Percentiles rank a stretch among this genome's conserved stretches.
These are phyloP conservation scores for Aspergillus nomiae DNA, from an alignment of 2,329 filamentous ascomycete genomes.

Conservation along the genomic window DNA sequence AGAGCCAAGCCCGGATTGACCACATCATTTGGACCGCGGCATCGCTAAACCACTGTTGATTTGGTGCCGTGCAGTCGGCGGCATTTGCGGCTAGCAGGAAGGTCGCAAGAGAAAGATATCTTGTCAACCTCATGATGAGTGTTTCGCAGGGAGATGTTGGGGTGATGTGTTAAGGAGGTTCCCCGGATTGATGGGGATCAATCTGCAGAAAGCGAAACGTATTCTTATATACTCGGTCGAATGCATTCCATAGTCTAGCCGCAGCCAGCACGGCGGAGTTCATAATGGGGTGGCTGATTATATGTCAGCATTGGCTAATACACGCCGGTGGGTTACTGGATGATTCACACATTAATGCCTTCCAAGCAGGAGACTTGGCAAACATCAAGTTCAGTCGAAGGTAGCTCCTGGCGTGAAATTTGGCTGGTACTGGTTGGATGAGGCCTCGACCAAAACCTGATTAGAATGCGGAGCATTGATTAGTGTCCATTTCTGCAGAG, in stretches of 20 bases:
- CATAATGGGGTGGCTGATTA: background rate
- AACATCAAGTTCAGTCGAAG: background rate
- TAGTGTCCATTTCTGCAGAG: no score
- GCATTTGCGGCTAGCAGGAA: slow-evolving; percentile 3
- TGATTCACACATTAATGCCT: background rate
- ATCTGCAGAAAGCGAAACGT: no score
- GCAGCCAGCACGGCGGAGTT: background rate
- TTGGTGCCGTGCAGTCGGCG: slow-evolving; percentile 10
- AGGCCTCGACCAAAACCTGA: no score
- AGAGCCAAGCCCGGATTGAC: slow-evolving; percentile 13
- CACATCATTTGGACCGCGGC: slow-evolving; percentile 14
- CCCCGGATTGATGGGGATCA: no score
- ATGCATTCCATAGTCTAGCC: background rate
- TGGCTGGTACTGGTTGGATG: no score
- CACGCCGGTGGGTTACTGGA: background rate
- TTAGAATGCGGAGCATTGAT: no score
- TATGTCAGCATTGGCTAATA: background rate
- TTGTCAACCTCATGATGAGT: slow-evolving; percentile 1
- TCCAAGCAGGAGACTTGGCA: background rate
- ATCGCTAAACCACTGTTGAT: slow-evolving; percentile 10
- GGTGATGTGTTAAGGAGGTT: background rate
- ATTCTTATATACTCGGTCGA: no score
- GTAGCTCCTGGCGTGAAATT: background rate
- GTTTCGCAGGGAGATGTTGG: background rate
- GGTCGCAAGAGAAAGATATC: slow-evolving; percentile 1